Evolutionary conservation across 192 early-diverging fungal species (phyloP), one percentile per base, ranked within the genome.

Genomic region (Backusella luteola): DNA sequence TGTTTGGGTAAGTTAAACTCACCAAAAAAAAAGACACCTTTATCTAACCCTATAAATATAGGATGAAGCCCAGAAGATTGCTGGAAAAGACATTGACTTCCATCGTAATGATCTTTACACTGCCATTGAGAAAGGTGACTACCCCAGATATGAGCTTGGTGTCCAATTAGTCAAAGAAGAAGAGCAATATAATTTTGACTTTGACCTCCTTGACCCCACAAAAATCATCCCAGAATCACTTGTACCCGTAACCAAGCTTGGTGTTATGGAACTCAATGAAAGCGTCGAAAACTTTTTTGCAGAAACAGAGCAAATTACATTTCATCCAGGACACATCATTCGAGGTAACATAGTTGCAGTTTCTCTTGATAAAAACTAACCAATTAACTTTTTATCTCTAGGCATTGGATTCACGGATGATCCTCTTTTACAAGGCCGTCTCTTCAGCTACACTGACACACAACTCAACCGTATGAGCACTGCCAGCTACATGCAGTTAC

Each of bases 361-460:
- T 0, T 39, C 9, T 44, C 8, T 17, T 44, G 11, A 15, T 44
- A 44, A 44, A 44, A 44, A 44, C 1, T 1, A 44, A 15, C 0
- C 29, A 1, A 67, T 67, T 17, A 11, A 29, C 23, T 59, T 59
- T 59, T 59, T 26, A 12, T 56, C 4, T 23, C 23, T 12, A 63
- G 21, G 56, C 12, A 76, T 88, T 67, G 80, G 76, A 12, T 73
- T 85, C 67, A 75, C 77, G 2, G 69, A 85, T 69, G 87, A 88
- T 41, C 78, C 79, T 14, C 74, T 88, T 42, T 77, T 88, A n/a
- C 85, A 88, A 74, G 82, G 85, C 9, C 83, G 87, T 41, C 59
- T 87, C 3, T 85, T 85, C 41, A 79, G 80, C 46, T 88, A 85
- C 75, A 79, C 72, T 70, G 85, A 86, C 71, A 86, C 85, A 29